These are phyloP conservation scores for Thraustotheca clavata DNA, from an alignment of 352 stramenopile species.

Conservation along the genomic window DNA sequence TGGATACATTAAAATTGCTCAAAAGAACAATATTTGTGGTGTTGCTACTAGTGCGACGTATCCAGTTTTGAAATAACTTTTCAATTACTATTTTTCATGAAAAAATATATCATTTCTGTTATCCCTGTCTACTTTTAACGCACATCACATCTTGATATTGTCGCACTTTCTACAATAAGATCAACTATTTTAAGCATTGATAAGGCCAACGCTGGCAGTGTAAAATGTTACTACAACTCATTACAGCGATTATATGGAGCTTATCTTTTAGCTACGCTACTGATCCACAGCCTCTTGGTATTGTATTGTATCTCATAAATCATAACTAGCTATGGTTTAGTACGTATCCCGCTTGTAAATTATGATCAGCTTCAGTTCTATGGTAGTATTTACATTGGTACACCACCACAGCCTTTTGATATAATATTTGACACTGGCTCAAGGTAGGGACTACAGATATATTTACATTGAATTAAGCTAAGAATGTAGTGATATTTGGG, in stretches of 20 bases:
- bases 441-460: conserved; percentile 21
- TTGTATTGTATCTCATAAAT: no score
- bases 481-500: conserved; percentile 40
- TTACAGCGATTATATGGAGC: no score
- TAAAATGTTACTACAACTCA: no score
- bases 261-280: no score
- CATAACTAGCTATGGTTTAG: no score
- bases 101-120: no score
- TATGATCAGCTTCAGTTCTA: conserved; percentile 73
- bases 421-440: conserved; percentile 78
- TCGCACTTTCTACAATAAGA: not conserved
- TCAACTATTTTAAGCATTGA: no score
- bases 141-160: not conserved
- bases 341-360: conserved; percentile 64
- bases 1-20: conserved; percentile 87
- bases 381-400: conserved; percentile 44
- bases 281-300: no score
- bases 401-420: conserved; percentile 49
- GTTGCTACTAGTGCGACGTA: conserved; percentile 87
- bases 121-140: no score
- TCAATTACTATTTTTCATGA: not conserved
- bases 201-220: no score
- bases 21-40: conserved; percentile 93
- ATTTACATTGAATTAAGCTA: not conserved
- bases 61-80: conserved; percentile 48